Evolutionary conservation across 2,329 filamentous ascomycete genomes (phyloP), one percentile per base, ranked within the genome.

Genomic region (Metarhizium humberi): DNA sequence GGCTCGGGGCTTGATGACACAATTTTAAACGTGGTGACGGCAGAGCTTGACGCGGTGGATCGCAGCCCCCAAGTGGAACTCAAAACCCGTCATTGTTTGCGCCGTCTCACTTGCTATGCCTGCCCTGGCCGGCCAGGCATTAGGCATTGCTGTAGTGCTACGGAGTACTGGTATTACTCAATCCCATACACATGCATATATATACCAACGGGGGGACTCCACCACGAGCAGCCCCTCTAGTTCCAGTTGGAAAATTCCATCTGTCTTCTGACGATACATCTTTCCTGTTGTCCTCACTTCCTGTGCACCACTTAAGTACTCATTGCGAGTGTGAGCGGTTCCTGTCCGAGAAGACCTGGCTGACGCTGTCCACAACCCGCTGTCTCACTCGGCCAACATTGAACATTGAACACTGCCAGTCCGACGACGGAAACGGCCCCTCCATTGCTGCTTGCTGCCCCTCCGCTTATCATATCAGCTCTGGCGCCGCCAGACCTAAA

Each of bases 21-120:
- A 54, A 56, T 56, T 49, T 54, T 40, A 42, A 47, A 51, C 50
- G 48, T 40, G 40, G 42, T 56, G 47, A 56, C 47, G 55, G 55
- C 51, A 51, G 55, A 46, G 30, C 55, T 56, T 53, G 46, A 50
- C 51, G 50, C 51, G 32, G 43, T 30, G 29, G 51, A 48, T 18
- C 40, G n/a, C 6, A 20, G 8, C 42, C 29, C 32, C 25, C 25
- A 45, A 46, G 51, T 53, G 45, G 45, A 48, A 43, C 50, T 29
- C 36, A 13, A 51, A 36, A 5, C 20, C 45, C 30, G 29, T 20
- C 32, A 36, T 50, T 34, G 48, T 46, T n/a, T 13, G 30, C 5
- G 29, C 36, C n/a, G 45, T 30, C 45, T 30, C 7, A 29, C 43
- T 36, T 10, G 8, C 3, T 36, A 36, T 13, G 34, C 43, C 43